Conservation (phyloP, 352 stramenopile species). For the Globisporangium rhizosaccharum region DNA sequence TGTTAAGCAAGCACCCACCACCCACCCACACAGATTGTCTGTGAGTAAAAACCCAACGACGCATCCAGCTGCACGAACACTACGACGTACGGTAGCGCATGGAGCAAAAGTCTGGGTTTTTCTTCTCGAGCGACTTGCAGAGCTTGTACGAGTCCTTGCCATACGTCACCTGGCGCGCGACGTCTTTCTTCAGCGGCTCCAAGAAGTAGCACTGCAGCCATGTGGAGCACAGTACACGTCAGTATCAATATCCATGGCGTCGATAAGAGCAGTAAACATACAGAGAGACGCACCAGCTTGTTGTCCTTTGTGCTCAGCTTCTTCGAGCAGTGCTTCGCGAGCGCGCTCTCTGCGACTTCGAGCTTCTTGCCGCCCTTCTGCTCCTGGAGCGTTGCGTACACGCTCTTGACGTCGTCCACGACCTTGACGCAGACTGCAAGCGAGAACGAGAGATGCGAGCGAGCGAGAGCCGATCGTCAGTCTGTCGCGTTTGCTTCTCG, state of each 20-base stretch:
- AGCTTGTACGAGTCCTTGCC: conserved; percentile 92
- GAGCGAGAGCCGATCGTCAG: not conserved
- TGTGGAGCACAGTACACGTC: not conserved
- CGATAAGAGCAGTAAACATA: not conserved
- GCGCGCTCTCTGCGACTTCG: conserved; percentile 66
- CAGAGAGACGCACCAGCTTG: conserved; percentile 65
- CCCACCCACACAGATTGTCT: not conserved
- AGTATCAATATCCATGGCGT: not conserved
- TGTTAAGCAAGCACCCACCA: not conserved
- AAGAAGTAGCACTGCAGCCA: conserved; percentile 90
- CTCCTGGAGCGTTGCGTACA: conserved; percentile 56
- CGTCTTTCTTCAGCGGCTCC: conserved; percentile 92
- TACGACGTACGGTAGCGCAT: conserved; percentile 88
- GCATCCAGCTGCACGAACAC: not conserved
- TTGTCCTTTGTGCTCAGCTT: conserved; percentile 86
- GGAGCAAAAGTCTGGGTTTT: conserved; percentile 92
- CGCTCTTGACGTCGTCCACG: conserved; percentile 79
- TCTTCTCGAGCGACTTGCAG: conserved; percentile 92
- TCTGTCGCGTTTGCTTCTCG: not conserved
- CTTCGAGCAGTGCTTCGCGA: conserved; percentile 87
- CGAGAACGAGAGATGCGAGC: not conserved
- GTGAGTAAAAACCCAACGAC: not conserved
- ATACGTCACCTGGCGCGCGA: conserved; percentile 89
- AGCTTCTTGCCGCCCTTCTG: conserved; percentile 79
- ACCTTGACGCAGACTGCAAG: conserved; percentile 89